phyloP scores from a whole-genome alignment of 352 stramenopile genomes.

The Elongisporangium senticosum region DNA sequence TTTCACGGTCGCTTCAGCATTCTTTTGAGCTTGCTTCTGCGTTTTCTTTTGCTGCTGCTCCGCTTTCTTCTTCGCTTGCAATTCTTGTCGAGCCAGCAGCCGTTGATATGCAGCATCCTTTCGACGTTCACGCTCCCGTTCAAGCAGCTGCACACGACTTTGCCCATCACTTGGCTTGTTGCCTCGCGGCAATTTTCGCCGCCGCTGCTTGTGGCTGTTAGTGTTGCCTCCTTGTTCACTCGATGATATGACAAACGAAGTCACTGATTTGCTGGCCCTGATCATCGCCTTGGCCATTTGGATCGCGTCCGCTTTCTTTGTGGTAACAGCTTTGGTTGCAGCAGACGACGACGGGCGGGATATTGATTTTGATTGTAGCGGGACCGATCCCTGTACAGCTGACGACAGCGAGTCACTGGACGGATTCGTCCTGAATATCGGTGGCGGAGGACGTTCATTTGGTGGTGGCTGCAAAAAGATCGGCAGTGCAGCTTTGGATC shows the following conservation, averaged over 20 bases:
- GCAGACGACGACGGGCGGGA: neutral
- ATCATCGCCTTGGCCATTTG: conserved; percentile 30
- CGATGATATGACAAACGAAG: conserved; percentile 40
- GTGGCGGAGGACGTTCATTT: neutral
- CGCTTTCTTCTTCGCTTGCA: conserved; percentile 44
- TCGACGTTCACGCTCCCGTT: conserved; percentile 42
- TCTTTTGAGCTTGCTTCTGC: conserved; percentile 3
- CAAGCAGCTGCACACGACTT: conserved; percentile 13
- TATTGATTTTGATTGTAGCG: neutral
- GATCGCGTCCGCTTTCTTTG: conserved; percentile 25
- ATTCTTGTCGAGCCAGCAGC: conserved; percentile 43
- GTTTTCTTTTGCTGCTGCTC: conserved; percentile 16
- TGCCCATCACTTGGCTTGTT: conserved; percentile 31
- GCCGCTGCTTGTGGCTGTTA: conserved; percentile 18
- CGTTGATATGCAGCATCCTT: conserved; percentile 54
- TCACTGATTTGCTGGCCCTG: conserved; percentile 14
- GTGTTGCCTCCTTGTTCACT: conserved; percentile 22
- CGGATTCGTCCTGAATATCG: neutral
- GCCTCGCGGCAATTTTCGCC: conserved; percentile 7
- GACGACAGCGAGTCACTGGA: neutral
- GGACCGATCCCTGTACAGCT: too few relatives aligned
- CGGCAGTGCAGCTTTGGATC: conserved; percentile 1
- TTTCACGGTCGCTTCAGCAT: neutral
- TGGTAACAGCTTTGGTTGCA: neutral
- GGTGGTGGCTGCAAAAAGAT: conserved; percentile 8